A percentile compares a stretch with the other conserved stretches of the same genome.
phyloP scores from a whole-genome alignment of 495 filamentous ascomycete species.

The Trypethelium eluteriae region DNA sequence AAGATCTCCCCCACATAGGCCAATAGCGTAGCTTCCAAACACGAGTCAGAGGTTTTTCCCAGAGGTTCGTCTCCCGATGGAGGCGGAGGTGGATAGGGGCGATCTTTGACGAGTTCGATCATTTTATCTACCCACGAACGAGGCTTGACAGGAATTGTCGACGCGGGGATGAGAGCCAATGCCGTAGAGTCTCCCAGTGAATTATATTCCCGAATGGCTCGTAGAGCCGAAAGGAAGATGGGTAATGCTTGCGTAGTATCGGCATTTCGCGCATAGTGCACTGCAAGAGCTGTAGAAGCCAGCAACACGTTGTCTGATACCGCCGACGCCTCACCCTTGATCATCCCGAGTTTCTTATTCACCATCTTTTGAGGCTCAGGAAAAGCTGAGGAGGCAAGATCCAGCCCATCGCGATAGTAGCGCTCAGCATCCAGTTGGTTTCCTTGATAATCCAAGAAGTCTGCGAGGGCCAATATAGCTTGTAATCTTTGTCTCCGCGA shows the following conservation, averaged over 20 bases:
- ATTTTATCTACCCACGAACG: neutral
- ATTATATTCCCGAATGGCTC: conserved; percentile 39
- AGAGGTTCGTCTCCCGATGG: conserved; percentile 59
- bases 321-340: conserved; percentile 42
- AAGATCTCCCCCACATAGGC: conserved; percentile 91
- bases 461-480: conserved; percentile 71
- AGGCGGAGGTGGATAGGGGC: conserved; percentile 55
- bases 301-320: conserved; percentile 65
- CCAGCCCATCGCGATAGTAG: conserved; percentile 64
- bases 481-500: conserved; percentile 64
- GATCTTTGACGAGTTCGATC: conserved; percentile 24
- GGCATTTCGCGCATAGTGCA: conserved; percentile 61
- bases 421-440: conserved; percentile 52
- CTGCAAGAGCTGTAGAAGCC: conserved; percentile 67
- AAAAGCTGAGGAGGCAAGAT: conserved; percentile 53
- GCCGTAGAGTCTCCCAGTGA: conserved; percentile 15
- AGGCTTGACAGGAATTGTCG: conserved; percentile 41
- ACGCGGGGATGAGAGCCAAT: conserved; percentile 26
- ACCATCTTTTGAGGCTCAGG: conserved; percentile 42
- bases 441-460: conserved; percentile 73
- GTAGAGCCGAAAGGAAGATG: conserved; percentile 78
- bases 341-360: conserved; percentile 52
- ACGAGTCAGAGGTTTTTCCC: conserved; percentile 47
- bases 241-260: conserved; percentile 61
- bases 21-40: conserved; percentile 79